phyloP scores from a whole-genome alignment of 2,329 filamentous ascomycete genomes.

The Elsinoe necatrix region DNA sequence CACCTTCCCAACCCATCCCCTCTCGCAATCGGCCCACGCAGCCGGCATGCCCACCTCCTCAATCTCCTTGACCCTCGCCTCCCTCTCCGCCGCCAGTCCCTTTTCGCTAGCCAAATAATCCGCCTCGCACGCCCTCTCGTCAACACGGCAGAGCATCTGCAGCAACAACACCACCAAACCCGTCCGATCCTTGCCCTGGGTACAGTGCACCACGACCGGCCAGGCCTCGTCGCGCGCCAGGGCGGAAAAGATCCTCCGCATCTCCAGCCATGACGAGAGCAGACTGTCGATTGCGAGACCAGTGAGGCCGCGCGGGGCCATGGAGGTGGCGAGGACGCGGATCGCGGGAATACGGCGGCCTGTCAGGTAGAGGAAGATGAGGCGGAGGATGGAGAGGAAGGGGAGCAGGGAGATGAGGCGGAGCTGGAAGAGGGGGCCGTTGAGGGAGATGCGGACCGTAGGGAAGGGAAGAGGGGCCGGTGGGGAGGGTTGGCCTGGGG shows the following conservation, averaged over 20 bases:
- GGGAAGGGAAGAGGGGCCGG: constrained; percentile 15
- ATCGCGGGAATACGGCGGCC: constrained; percentile 64
- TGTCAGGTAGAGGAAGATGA: constrained; percentile 54
- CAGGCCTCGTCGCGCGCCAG: constrained; percentile 43
- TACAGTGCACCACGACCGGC: constrained; percentile 71
- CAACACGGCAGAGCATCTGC: constrained; percentile 54
- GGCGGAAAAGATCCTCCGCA: constrained; percentile 46
- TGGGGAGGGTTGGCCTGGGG: constrained; percentile 46
- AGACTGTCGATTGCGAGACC: constrained; percentile 63
- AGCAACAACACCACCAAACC: constrained; percentile 63
- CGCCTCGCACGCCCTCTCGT: constrained; percentile 51
- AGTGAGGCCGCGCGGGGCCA: constrained; percentile 62
- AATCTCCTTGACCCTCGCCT: constrained; percentile 60
- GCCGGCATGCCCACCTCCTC: constrained; percentile 60
- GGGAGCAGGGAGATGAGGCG: constrained; percentile 59
- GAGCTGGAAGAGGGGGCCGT: constrained; percentile 61
- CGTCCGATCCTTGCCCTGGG: constrained; percentile 79
- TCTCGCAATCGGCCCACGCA: constrained; percentile 61
- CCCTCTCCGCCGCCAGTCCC: constrained; percentile 53
- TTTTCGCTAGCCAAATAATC: constrained; percentile 64
- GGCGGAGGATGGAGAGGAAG: constrained; percentile 56
- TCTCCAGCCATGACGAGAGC: constrained; percentile 56
- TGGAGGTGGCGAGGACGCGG: constrained; percentile 58
- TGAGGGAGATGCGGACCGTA: constrained; percentile 63
- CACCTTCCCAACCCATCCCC: constrained; percentile 55